Conservation (phyloP, 2,329 filamentous ascomycete species). For the Helicocarpus griseus region DNA sequence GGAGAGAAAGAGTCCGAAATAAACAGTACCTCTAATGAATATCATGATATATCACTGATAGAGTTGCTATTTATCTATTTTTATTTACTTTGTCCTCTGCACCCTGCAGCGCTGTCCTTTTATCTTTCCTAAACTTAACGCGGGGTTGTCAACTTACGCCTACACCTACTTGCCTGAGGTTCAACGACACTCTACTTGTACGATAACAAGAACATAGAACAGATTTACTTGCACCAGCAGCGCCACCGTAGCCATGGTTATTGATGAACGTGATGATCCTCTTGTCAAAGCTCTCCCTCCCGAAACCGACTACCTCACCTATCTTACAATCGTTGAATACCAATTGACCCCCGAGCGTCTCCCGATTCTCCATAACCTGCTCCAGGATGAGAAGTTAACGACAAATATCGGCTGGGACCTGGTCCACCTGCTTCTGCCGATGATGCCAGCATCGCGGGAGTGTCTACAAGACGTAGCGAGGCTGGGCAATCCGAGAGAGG, state of each 20-base stretch:
- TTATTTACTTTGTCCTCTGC: no score
- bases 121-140: no score
- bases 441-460: constrained; percentile 48
- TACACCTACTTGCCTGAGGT: no score
- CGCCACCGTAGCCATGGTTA: background rate
- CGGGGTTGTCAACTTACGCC: no score
- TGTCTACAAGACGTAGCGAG: constrained; percentile 54
- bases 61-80: no score
- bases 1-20: no score
- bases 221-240: background rate
- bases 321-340: constrained; percentile 56
- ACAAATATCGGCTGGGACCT: constrained; percentile 59
- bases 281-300: constrained; percentile 51
- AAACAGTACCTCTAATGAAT: no score
- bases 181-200: no score
- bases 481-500: constrained; percentile 54
- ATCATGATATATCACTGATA: no score
- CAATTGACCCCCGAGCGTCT: constrained; percentile 51
- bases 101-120: no score
- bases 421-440: constrained; percentile 50
- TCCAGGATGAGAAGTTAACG: constrained; percentile 52
- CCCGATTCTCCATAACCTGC: constrained; percentile 47
- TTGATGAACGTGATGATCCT: constrained; percentile 28
- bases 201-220: no score
- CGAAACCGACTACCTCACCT: constrained; percentile 55